Percentiles rank a stretch among this genome's conserved stretches.
Conservation (phyloP, 371 early-diverging fungal genomes). For the Mucor plumbeus region DNA sequence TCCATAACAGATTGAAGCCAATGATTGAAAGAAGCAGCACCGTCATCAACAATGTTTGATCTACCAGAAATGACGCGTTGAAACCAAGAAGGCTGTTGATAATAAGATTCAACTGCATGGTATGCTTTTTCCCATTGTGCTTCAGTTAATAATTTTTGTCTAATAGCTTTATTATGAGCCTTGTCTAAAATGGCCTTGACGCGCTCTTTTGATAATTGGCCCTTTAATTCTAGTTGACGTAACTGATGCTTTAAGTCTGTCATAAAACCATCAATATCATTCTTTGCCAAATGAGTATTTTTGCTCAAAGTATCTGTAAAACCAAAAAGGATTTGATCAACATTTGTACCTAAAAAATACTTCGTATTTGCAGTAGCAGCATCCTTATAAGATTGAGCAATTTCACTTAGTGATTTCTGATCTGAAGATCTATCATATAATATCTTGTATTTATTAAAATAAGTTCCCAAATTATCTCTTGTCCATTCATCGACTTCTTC, state of each 20-base stretch:
- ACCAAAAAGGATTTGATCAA: slow-evolving; percentile 20
- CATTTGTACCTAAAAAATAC: slow-evolving; percentile 22
- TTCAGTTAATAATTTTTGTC: slow-evolving; percentile 30
- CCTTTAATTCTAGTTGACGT: slow-evolving; percentile 31
- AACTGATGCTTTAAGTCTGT: slow-evolving; percentile 25
- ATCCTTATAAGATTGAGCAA: slow-evolving; percentile 26
- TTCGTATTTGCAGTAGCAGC: slow-evolving; percentile 14
- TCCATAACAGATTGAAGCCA: slow-evolving; percentile 20
- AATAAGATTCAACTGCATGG: slow-evolving; percentile 9
- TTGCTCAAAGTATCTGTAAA: slow-evolving; percentile 15
- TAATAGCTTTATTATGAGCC: slow-evolving; percentile 17
- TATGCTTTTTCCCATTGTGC: slow-evolving; percentile 30
- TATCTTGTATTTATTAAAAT: slow-evolving; percentile 41
- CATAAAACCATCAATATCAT: slow-evolving; percentile 10
- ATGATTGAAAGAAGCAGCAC: slow-evolving; percentile 17
- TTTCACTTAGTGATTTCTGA: slow-evolving; percentile 17
- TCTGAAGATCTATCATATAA: slow-evolving; percentile 22
- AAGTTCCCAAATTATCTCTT: slow-evolving; percentile 32
- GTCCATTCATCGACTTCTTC: slow-evolving; percentile 41
- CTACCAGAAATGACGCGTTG: slow-evolving; percentile 28
- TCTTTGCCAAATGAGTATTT: slow-evolving; percentile 13
- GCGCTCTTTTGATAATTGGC: slow-evolving; percentile 27
- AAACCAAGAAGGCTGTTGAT: slow-evolving; percentile 27
- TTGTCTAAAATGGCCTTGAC: slow-evolving; percentile 27
- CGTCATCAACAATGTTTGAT: slow-evolving; percentile 29